Percentiles rank a stretch among this genome's conserved stretches.
Evolutionary conservation across 1,139 yeast species (phyloP).

Genomic region (Lodderomyces parapsilosis): DNA sequence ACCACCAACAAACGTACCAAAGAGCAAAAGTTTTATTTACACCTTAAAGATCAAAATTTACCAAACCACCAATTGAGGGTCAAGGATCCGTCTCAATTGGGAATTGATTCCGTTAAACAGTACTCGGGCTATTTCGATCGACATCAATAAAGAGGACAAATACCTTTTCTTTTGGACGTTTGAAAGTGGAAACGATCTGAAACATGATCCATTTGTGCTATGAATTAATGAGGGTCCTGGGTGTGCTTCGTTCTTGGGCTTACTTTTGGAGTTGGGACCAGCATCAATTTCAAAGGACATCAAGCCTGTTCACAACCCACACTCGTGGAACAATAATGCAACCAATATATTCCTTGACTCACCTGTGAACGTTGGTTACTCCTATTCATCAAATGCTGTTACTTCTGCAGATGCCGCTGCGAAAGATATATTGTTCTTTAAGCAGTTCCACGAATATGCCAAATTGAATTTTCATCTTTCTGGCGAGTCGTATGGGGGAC

Average conservation of each 20-base stretch:
- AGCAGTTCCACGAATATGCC: conserved; percentile 82
- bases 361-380: conserved; percentile 64
- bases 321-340: conserved; percentile 45
- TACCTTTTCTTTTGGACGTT: conserved; percentile 54
- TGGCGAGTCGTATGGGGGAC: conserved; percentile 93
- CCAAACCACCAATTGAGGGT: conserved; percentile 62
- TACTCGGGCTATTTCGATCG: conserved; percentile 86
- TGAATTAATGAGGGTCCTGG: conserved; percentile 51
- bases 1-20: too few species aligned
- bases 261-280: conserved; percentile 44
- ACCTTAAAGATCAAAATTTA: conserved; percentile 42
- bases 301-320: conserved; percentile 38
- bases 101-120: conserved; percentile 76
- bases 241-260: conserved; percentile 43
- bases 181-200: conserved; percentile 45
- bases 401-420: conserved; percentile 86
- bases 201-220: conserved; percentile 40
- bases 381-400: conserved; percentile 64
- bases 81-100: conserved; percentile 60
- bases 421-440: conserved; percentile 86
- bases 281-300: conserved; percentile 33
- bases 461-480: conserved; percentile 81
- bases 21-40: conserved; percentile 52
- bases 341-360: conserved; percentile 46
- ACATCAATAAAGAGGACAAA: conserved; percentile 77